Evolutionary conservation across 129 eudicot species (phyloP).

Genomic region (Heracleum sosnowskyi): DNA sequence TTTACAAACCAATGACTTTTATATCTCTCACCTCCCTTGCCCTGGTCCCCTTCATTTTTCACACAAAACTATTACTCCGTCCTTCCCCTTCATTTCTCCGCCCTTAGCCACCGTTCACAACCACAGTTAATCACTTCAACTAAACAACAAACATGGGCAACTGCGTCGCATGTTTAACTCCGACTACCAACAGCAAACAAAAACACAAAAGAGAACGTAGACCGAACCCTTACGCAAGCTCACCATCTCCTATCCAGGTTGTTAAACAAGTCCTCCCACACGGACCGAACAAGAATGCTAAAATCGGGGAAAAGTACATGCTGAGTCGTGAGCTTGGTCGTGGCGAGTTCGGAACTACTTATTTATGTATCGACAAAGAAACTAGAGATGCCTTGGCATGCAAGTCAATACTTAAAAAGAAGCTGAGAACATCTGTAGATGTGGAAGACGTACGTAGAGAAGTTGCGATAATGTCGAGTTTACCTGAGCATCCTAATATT

Average conservation of each 20-base stretch:
- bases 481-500: conserved; percentile 8
- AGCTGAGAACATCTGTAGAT: conserved; percentile 8
- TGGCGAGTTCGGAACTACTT: conserved; percentile 6
- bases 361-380: conserved; percentile 2
- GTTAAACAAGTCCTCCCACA: not conserved
- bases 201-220: not conserved
- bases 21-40: not conserved
- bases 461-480: conserved; percentile 11
- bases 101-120: not conserved
- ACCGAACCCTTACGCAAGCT: conserved; percentile 9
- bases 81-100: not conserved
- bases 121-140: conserved; percentile 1
- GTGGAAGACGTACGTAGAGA: conserved; percentile 9
- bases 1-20: not conserved
- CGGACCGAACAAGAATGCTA: not conserved
- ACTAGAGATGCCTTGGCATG: conserved; percentile 9
- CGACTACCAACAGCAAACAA: not conserved
- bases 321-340: conserved; percentile 4
- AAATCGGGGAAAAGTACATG: conserved; percentile 2
- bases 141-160: conserved; percentile 5
- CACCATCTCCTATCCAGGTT: conserved; percentile 7
- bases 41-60: not conserved
- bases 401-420: conserved; percentile 12
- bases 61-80: not conserved
- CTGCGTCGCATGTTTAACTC: not conserved